Evolutionary conservation across 495 filamentous ascomycete genomes (phyloP), one percentile per base, ranked within the genome.

Genomic region (Aspergillus conjunctus): DNA sequence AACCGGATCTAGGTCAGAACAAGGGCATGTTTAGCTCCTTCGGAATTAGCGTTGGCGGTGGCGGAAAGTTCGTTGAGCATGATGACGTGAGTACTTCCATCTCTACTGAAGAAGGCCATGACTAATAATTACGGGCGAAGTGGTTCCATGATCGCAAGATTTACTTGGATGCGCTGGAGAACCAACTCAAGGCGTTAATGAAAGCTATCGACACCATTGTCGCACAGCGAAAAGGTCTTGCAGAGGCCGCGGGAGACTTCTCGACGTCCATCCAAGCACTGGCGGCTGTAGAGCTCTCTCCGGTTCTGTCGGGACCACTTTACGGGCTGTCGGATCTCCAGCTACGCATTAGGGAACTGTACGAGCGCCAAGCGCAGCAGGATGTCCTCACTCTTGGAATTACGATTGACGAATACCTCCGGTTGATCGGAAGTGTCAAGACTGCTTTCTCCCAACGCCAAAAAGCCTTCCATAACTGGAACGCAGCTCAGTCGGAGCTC

Each of bases 61-160:
- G 87, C 32, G 79, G 78, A 52, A 98, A 98, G 73, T 98, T 98
- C 75, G 88, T 98, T 44, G 94, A 98, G 71, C 95, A 96, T 66
- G 94, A 98, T 75, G 94, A 98, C 74, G 91, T 94, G 78, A 82
- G 87, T 82, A 60, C 8, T 12, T 22, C n/a, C 5, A 11, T 60
- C 12, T 15, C 32, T 32, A 45, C 9, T 30, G 26, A 37, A 3
- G 10, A 31, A 32, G 22, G 30, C 3, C 18, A 12, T 9, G 30
- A 48, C 57, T 65, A 54, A 65, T 65, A 54, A 65, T 51, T 3
- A 54, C 8, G 17, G 3, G 4, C 17, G 12, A 59, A 92, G 91
- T 98, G 93, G 93, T 98, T 98, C 80, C 95, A 97, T 68, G 95
- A 98, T 62, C 92, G 95, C 46, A 88, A 86, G 66, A 81, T 97